Percentiles rank a stretch among this genome's conserved stretches.
These are phyloP conservation scores for Leptographium flavum DNA, from an alignment of 2,329 filamentous ascomycete species.

Conservation along the genomic window DNA sequence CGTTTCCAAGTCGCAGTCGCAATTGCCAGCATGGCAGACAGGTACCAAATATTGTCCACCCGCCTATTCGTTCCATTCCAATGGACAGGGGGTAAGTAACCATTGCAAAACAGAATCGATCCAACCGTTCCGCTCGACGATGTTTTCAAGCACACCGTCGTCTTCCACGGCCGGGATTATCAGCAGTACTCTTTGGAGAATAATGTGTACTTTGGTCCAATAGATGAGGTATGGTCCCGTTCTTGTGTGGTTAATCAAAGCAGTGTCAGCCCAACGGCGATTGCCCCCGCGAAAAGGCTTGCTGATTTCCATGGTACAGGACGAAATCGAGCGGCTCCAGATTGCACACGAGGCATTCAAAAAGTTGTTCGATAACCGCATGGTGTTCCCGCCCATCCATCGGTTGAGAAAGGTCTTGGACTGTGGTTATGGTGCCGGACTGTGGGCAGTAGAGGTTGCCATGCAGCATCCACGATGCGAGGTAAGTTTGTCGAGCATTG, in stretches of 20 bases:
- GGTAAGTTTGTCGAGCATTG: constrained; percentile 34
- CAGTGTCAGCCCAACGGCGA: no score
- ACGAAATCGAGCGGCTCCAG: constrained; percentile 52
- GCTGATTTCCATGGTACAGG: constrained; percentile 26
- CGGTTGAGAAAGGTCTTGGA: constrained; percentile 49
- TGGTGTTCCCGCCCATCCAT: constrained; percentile 55
- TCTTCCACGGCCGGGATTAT: constrained; percentile 48
- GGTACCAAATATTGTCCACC: constrained; percentile 1
- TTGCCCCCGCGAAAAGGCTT: neutral
- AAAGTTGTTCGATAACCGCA: constrained; percentile 48
- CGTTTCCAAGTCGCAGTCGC: no score
- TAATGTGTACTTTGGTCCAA: constrained; percentile 50
- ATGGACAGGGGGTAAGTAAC: constrained; percentile 1
- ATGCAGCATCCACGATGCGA: constrained; percentile 48
- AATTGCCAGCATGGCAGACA: constrained; percentile 5
- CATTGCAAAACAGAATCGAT: constrained; percentile 24
- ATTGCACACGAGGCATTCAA: constrained; percentile 48
- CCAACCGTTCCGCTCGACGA: constrained; percentile 41
- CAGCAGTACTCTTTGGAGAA: constrained; percentile 54
- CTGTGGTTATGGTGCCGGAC: constrained; percentile 56
- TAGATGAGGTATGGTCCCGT: constrained; percentile 53
- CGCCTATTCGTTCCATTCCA: neutral
- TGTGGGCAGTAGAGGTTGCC: constrained; percentile 58
- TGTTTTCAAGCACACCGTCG: constrained; percentile 41
- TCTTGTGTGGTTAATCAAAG: neutral